Percentiles rank a stretch among this genome's conserved stretches.
phyloP scores from a whole-genome alignment of 2,329 filamentous ascomycete species.

The Fusarium sp. region DNA sequence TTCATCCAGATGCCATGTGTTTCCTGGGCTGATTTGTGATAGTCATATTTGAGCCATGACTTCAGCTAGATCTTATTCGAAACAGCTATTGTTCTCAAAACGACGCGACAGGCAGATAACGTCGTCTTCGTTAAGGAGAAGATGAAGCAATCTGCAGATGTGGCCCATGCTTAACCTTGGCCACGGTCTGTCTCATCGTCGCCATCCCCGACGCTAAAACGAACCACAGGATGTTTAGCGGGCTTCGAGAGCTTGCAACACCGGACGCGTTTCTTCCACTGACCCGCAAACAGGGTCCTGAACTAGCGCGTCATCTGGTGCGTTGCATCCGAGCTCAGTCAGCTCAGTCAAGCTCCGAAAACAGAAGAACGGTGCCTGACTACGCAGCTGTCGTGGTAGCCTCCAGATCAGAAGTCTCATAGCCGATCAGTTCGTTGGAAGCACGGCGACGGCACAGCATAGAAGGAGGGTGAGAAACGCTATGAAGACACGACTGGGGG shows the following conservation, averaged over 20 bases:
- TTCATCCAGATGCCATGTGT: constrained; percentile 22
- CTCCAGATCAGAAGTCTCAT: neutral
- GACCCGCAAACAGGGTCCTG: constrained; percentile 40
- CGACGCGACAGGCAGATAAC: constrained; percentile 35
- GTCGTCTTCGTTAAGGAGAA: constrained; percentile 35
- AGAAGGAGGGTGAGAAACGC: constrained; percentile 5
- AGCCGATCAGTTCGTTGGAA: constrained; percentile 5
- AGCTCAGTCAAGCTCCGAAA: constrained; percentile 13
- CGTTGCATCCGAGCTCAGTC: constrained; percentile 31
- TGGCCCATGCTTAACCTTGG: constrained; percentile 35
- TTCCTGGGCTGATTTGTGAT: constrained; percentile 37
- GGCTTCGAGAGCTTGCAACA: constrained; percentile 35
- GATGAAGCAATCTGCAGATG: constrained; percentile 45
- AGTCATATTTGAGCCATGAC: constrained; percentile 30
- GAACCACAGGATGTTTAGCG: constrained; percentile 42
- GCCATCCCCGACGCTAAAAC: constrained; percentile 46
- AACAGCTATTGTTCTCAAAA: constrained; percentile 38
- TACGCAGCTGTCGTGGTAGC: constrained; percentile 8
- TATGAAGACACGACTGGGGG: constrained; percentile 23
- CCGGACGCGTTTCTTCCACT: constrained; percentile 38
- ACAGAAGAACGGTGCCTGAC: constrained; percentile 19
- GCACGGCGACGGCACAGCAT: constrained; percentile 29
- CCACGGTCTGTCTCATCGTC: constrained; percentile 39
- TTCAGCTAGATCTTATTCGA: constrained; percentile 38
- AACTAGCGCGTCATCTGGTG: constrained; percentile 37